Percentiles rank a stretch among this genome's conserved stretches.
Conservation (phyloP, 129 eudicot species). For the Arctium lappa region DNA sequence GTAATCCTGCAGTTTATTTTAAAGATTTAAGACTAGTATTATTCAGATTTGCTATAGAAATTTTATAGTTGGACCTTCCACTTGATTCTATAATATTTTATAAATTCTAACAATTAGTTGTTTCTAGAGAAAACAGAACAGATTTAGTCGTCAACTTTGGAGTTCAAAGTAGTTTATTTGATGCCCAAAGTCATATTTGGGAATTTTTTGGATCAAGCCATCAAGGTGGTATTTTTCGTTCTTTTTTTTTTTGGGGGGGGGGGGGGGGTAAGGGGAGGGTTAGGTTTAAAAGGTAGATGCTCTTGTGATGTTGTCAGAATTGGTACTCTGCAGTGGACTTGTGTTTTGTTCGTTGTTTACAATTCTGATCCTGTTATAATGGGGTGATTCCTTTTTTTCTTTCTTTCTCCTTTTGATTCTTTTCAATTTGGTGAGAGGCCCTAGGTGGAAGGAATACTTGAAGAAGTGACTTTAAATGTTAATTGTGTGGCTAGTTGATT, state of each 20-base stretch:
- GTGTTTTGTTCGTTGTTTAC: not conserved
- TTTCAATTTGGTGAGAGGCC: not conserved
- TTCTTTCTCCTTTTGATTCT: not conserved
- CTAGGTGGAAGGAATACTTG: not conserved
- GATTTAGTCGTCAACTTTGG: not conserved
- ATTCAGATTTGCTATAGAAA: not conserved
- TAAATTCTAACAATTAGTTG: not conserved
- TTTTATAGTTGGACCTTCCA: not conserved
- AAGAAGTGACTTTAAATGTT: not conserved
- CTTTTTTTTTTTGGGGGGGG: too few relatives aligned
- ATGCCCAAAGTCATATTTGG: not conserved
- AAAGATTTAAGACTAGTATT: not conserved
- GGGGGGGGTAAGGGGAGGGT: too few relatives aligned
- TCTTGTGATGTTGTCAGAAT: not conserved
- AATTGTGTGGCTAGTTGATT: not conserved
- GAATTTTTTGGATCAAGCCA: not conserved
- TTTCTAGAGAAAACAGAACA: not conserved
- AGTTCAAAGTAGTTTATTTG: slow-evolving; percentile 3
- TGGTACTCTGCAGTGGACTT: not conserved
- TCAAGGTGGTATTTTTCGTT: too few relatives aligned
- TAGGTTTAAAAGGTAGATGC: not conserved
- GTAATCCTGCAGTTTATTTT: not conserved
- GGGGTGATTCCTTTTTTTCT: not conserved
- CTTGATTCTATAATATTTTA: not conserved
- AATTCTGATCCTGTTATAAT: not conserved